These are phyloP conservation scores for Primulina eburnea DNA, from an alignment of 257 asterid species.

Conservation along the genomic window DNA sequence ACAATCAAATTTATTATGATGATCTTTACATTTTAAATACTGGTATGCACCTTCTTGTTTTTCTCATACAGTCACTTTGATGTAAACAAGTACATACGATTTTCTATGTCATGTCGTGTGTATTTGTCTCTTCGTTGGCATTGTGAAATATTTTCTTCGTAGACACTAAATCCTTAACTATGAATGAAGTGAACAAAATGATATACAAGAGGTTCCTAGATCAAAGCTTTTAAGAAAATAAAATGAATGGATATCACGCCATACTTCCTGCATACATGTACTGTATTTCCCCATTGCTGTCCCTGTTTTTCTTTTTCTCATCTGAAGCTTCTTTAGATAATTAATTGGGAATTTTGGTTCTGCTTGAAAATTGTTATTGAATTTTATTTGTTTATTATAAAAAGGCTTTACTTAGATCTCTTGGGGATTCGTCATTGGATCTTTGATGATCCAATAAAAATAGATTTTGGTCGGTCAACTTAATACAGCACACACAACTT, in stretches of 20 bases:
- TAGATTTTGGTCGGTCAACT: background rate
- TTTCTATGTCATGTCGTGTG: background rate
- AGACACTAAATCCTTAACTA: slow-evolving; percentile 6
- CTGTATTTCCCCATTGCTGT: background rate
- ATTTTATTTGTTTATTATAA: background rate
- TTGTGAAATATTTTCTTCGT: background rate
- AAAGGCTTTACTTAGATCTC: slow-evolving; percentile 6
- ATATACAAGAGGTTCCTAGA: background rate
- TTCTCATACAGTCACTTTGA: slow-evolving; percentile 2
- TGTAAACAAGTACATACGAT: slow-evolving; percentile 6
- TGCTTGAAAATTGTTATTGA: slow-evolving; percentile 11
- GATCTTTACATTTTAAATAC: slow-evolving; percentile 85
- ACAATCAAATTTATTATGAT: slow-evolving; percentile 74
- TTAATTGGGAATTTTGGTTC: background rate
- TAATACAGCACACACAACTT: background rate
- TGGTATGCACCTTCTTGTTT: slow-evolving; percentile 42
- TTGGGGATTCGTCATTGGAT: background rate
- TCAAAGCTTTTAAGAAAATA: slow-evolving; percentile 16
- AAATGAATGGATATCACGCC: slow-evolving; percentile 4
- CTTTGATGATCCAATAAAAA: background rate
- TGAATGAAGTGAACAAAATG: background rate
- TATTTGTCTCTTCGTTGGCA: slow-evolving; percentile 6
- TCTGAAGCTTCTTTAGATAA: slow-evolving; percentile 16
- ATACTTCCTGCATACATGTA: background rate
- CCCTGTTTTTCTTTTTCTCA: background rate